phyloP scores from a whole-genome alignment of 805 yeast genomes.

The Starmerella vitae region DNA sequence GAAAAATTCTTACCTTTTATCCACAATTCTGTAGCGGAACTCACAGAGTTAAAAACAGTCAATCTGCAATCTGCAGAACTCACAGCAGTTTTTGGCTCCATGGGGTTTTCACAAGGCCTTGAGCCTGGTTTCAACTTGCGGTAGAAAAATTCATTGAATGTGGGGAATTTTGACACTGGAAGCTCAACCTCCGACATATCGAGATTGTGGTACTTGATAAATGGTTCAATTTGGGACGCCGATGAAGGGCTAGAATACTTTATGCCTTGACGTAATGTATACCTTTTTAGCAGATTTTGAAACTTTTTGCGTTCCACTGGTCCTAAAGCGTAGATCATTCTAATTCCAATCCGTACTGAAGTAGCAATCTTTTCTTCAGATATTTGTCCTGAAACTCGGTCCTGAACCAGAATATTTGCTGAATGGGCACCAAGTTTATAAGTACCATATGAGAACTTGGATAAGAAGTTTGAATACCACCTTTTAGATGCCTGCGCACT shows the following conservation, averaged over 20 bases:
- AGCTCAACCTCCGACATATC: constrained; percentile 56
- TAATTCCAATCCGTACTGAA: constrained; percentile 74
- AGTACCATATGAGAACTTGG: constrained; percentile 78
- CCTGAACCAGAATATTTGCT: constrained; percentile 90
- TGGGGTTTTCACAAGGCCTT: constrained; percentile 51
- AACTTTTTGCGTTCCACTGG: constrained; percentile 70
- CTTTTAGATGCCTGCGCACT: constrained; percentile 70
- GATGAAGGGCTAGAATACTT: constrained; percentile 68
- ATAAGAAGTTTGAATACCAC: constrained; percentile 75
- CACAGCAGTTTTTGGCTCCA: constrained; percentile 37
- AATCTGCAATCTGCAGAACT: constrained; percentile 86
- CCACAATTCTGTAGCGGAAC: constrained; percentile 65
- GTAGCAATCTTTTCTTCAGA: constrained; percentile 86
- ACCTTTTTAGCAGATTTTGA: constrained; percentile 51
- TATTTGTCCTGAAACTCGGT: constrained; percentile 75
- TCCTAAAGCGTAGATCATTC: constrained; percentile 71
- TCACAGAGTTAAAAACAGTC: constrained; percentile 48
- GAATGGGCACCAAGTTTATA: constrained; percentile 77
- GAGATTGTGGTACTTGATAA: constrained; percentile 69
- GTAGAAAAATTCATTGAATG: constrained; percentile 84
- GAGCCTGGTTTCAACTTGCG: constrained; percentile 59
- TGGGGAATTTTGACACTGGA: constrained; percentile 39
- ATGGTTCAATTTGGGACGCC: constrained; percentile 52
- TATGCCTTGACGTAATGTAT: constrained; percentile 68
- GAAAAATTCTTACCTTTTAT: constrained; percentile 74